Evolutionary conservation across 805 yeast species (phyloP).

Genomic region (Teunomyces funiuensis): DNA sequence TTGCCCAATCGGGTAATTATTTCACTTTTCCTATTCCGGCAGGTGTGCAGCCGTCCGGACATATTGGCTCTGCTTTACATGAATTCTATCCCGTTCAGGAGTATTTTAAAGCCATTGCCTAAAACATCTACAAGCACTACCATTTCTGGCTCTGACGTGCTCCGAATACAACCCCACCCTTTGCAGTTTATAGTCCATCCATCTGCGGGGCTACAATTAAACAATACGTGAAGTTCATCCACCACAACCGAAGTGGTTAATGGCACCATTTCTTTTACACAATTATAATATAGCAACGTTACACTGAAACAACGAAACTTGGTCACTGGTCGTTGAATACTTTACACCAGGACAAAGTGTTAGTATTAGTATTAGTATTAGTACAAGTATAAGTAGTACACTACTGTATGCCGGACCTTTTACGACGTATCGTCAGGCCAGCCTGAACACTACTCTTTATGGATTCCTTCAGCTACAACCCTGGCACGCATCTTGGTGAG

Average conservation of each 20-base stretch:
- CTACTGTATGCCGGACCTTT: background rate
- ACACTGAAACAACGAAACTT: too few species aligned
- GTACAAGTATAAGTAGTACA: background rate
- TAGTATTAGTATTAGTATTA: too few species aligned
- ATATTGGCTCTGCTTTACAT: background rate
- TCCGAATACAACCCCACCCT: background rate
- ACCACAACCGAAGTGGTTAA: too few species aligned
- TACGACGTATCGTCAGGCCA: background rate
- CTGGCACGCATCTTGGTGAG: slow-evolving; percentile 6
- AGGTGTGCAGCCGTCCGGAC: background rate
- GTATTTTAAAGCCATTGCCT: background rate
- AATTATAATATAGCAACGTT: too few species aligned
- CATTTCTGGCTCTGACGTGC: background rate
- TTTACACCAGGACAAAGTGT: too few species aligned
- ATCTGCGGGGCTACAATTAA: too few species aligned
- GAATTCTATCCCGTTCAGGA: background rate
- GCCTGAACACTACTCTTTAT: slow-evolving; percentile 4
- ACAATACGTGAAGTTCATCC: too few species aligned
- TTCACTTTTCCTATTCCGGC: background rate
- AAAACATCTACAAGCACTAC: background rate
- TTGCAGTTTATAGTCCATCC: too few species aligned
- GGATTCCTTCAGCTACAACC: slow-evolving; percentile 7
- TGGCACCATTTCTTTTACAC: too few species aligned
- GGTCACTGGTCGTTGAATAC: too few species aligned
- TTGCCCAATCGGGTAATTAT: background rate